Evolutionary conservation across 495 filamentous ascomycete genomes (phyloP).

Genomic region (Gamarada debralockiae): DNA sequence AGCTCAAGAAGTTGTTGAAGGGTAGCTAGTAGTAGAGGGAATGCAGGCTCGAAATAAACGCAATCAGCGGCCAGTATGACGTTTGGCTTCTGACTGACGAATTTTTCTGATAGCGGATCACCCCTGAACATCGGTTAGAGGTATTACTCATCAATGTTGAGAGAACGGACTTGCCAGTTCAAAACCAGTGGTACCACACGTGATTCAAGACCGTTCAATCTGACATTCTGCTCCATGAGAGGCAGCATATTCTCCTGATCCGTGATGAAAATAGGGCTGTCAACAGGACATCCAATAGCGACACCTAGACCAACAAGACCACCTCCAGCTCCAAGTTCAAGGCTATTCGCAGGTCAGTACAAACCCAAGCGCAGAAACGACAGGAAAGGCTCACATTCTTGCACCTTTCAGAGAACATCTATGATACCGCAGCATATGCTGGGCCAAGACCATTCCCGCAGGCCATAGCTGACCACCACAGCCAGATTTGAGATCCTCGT

Average conservation of each 20-base stretch:
- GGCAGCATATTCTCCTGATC: slow-evolving; percentile 81
- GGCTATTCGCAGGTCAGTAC: slow-evolving; percentile 42
- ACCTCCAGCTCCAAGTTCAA: slow-evolving; percentile 90
- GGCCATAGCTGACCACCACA: slow-evolving; percentile 95
- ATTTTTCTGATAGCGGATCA: slow-evolving; percentile 45
- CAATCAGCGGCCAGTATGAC: slow-evolving; percentile 92
- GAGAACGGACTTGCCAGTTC: slow-evolving; percentile 61
- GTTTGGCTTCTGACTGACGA: slow-evolving; percentile 53
- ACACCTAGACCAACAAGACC: slow-evolving; percentile 78
- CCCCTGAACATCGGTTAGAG: slow-evolving; percentile 38
- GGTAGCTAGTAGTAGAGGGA: slow-evolving; percentile 81
- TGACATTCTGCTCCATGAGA: slow-evolving; percentile 81
- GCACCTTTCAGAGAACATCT: slow-evolving; percentile 53
- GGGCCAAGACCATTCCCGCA: slow-evolving; percentile 81
- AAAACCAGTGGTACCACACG: slow-evolving; percentile 59
- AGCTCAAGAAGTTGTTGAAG: slow-evolving; percentile 55
- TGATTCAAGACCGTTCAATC: slow-evolving; percentile 65
- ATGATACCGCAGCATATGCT: slow-evolving; percentile 75
- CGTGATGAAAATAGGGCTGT: slow-evolving; percentile 64
- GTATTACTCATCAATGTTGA: background rate
- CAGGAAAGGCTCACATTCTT: slow-evolving; percentile 66
- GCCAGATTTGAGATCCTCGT: slow-evolving; percentile 79
- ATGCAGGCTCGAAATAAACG: slow-evolving; percentile 95
- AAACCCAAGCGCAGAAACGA: background rate
- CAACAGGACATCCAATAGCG: slow-evolving; percentile 51